Evolutionary conservation across 2,329 filamentous ascomycete species (phyloP), one percentile per base, ranked within the genome.

Genomic region (Fusarium brevicatenulatum): DNA sequence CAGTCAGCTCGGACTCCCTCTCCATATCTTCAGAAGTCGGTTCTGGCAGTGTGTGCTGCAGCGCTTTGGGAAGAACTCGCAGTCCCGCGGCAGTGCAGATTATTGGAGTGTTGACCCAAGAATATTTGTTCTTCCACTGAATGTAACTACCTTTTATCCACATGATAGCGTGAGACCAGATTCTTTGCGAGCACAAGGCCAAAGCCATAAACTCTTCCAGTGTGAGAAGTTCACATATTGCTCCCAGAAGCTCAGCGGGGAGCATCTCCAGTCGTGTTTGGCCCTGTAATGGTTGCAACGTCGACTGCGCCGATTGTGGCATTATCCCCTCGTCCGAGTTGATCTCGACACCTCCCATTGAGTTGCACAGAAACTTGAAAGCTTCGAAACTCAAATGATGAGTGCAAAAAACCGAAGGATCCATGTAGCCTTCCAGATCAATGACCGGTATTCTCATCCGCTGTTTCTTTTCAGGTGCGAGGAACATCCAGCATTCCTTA

Each of bases 101-200:
- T 3, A 73, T 43, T 6, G 70, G 65, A n/a, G 49, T 70, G 16
- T 43, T 52, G 11, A 32, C 65, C 50, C 70, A 72, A 4, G 68
- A 73, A 44, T 50, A 70, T 8, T 30, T 15, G 1, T 44, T 42
- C 15, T 25, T 72, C 69, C 61, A 72, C 21, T 5, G 16, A 2
- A n/a, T 1, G 8, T 52, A 59, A 13, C 16, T 44, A 25, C 28
- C 47, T 4, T 49, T 39, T 7, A 21, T 13, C 42, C 37, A 44
- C 1, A 16, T 18, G 0, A 55, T 5, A 18, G 57, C 54, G 11
- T 57, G n/a, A 9, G 4, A 19, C 65, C 65, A 72, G 4, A 72
- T 44, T 4, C n/a, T 19, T 6, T 36, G 53, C 7, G 68, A 72
- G 32, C 64, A 63, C 15, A 72, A 36, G 5, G 53, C 25, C 7